Base-by-base conservation (phyloP, 768 basidiomycete species). In the Kondoa malvinella region DNA sequence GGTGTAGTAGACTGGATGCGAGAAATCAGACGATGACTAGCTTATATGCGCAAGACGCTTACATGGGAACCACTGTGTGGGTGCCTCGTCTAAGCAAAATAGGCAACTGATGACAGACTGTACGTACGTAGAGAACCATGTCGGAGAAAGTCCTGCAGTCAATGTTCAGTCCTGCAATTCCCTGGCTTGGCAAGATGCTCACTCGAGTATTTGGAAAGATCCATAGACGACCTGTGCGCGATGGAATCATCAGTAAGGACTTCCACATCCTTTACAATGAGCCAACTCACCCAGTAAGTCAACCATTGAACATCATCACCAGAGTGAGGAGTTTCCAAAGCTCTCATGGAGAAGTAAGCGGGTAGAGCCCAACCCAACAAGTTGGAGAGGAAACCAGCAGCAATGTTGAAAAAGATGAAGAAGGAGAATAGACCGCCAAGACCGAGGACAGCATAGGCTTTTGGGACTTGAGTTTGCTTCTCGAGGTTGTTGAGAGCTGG, bases 321-420 rank as follows among this genome's bases (percentile, higher is more conserved):
- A 68, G 85, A 81, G 1, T 83, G 81, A n/a, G 89, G 88, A 2
- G 82, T 78, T 78, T 97, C 94, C 76, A 99, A 84, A 31, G 95
- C 92, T 79, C 87, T 87, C 81, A 96, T 84, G 64, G 92, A 95
- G 77, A 95, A 84, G 78, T 90, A 97, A 3, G 92, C 91, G 31
- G 95, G 95, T 74, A 97, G 82, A 33, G 80, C 88, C 87, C 88
- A 97, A 64, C 92, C 95, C 75, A 99, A 84, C 74, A 95, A 81
- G 79, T 95, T 94, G 69, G 94, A 94, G 72, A 94, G 82, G 74
- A 92, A 89, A 2, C 85, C 83, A 62, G 95, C 95, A 75, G 92
- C 85, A 64, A 91, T 83, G 81, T 92, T 94, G 84, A 92, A 73
- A 75, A 85, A 82, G 81, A 91, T 87, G 74, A 89, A 83, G 75